Percentiles rank a stretch among this genome's conserved stretches.
phyloP scores from a whole-genome alignment of 306 rosid genomes.

The Quillaja saponaria region DNA sequence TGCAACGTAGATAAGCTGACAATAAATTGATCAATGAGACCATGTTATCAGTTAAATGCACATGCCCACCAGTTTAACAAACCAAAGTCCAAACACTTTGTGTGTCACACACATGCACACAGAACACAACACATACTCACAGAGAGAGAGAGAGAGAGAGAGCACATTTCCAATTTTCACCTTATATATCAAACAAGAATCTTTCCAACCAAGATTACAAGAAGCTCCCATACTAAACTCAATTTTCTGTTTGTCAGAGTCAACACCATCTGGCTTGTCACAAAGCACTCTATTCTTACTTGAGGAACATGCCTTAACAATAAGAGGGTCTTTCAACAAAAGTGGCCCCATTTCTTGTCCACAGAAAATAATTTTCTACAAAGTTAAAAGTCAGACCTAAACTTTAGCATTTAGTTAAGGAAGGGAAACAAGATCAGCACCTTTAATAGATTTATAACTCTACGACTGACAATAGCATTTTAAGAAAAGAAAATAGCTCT shows the following conservation, averaged over 20 bases:
- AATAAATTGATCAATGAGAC: neutral
- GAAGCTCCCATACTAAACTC: conserved; percentile 35
- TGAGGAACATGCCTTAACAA: conserved; percentile 30
- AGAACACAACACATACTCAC: neutral
- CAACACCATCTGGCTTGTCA: conserved; percentile 34
- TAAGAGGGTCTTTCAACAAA: conserved; percentile 49
- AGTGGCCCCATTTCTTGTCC: conserved; percentile 74
- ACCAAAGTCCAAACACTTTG: conserved; percentile 1
- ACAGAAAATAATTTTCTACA: conserved; percentile 45
- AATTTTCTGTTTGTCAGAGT: conserved; percentile 32
- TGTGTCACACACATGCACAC: conserved; percentile 23
- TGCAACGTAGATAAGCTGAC: neutral
- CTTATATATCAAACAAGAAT: conserved; percentile 48
- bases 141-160: conserved; percentile 1
- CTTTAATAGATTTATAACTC: neutral
- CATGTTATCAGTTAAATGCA: neutral
- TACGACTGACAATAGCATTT: neutral
- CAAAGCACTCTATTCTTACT: conserved; percentile 35
- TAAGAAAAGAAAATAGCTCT: neutral
- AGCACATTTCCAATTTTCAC: conserved; percentile 37
- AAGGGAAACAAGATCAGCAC: neutral
- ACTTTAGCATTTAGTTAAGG: neutral
- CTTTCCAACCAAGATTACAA: conserved; percentile 34
- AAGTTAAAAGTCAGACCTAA: conserved; percentile 17
- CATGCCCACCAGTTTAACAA: conserved; percentile 25